Base-by-base conservation (phyloP, 2,329 filamentous ascomycete species). In the Aspergillus flavus region DNA sequence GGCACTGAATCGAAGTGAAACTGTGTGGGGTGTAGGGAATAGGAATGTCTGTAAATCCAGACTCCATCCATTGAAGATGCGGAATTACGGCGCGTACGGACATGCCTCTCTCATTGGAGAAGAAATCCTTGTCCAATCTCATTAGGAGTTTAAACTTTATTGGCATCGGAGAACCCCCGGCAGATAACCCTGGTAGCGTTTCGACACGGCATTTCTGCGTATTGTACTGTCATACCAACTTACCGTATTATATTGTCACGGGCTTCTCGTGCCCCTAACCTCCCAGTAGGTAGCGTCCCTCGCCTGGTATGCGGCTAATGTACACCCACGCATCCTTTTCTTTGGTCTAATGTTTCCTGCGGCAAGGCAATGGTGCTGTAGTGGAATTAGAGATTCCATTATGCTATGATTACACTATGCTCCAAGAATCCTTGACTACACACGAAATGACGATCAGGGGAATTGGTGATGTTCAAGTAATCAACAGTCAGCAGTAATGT, bases 401-500 rank as follows among this genome's bases (percentile, higher is more conserved):
- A 28, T 28, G 26, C 26, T 28, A 28, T 28, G 26, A 28, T 28
- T 28, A 28, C 39, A 41, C 16, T 4, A 10, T 41, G 16, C 19
- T 9, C n/a, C 39, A 9, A 10, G 9, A n/a, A 41, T n/a, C 2
- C 39, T 41, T 26, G 46, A 30, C 46, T n/a, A n/a, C 34, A 10
- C 28, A 28, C 43, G 39, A 50, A 43, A 19, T n/a, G 21, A 34
- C 56, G 61, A 65, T 59, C 60, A 34, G 23, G 56, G n/a, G 14
- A 30, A 62, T 65, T 60, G 54, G 61, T 63, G 63, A 65, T 57
- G 48, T 62, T 63, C 63, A 50, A 63, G 61, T 63, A 65, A 65
- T 59, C 61, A 59, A 57, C 45, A n/a, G 63, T 65, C 63, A 65
- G 61, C 63, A 55, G 30, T 11, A 28, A 56, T 26, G 19, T 58